Evolutionary conservation across 1,284 basidiomycete genomes (phyloP), one percentile per base, ranked within the genome.

Genomic region (Schizophyllum amplum): DNA sequence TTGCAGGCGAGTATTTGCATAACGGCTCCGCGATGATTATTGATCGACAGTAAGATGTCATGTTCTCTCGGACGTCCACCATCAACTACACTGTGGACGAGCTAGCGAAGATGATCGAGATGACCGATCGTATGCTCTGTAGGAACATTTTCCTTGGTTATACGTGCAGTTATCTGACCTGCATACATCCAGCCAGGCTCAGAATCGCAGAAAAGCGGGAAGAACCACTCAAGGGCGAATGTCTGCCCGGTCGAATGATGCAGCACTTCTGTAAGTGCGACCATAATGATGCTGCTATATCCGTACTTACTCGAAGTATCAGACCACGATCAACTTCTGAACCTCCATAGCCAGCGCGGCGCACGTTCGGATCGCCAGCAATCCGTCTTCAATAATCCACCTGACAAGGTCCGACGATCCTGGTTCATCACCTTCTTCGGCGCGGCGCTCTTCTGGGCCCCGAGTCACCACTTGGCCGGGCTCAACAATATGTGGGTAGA

Each of bases 31-130:
- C 7, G 33, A 2, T 17, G 2, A 3, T 4, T 52, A 17, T 15
- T 24, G 13, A 11, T 13, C 5, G 15, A 13, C 51, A 5, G 17
- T 48, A 4, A 68, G 68, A 69, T 56, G 51, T 65, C 4, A 33
- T 63, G 24, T 63, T 64, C 2, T 64, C 63, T 17, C 47, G 46
- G 3, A 6, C 51, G 23, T 60, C 64, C 4, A 65, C 65, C 4
- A 52, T 66, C 42, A 42, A 42, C 33, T 42, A 42, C 33, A 42
- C 11, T 17, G 33, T 42, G 33, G 9, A 25, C 17, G 23, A 53
- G 20, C 48, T 68, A 15, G 17, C 42, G 4, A 42, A 17, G 6
- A 67, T 63, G 51, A 56, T 68, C 23, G 15, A 42, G 1, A 47
- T 53, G 23, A 24, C 55, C 15, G 53, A 58, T 17, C 33, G 33